A percentile compares a stretch with the other conserved stretches of the same genome.
These are phyloP conservation scores for Fusarium xylarioides DNA, from an alignment of 2,329 filamentous ascomycete species.

Conservation along the genomic window DNA sequence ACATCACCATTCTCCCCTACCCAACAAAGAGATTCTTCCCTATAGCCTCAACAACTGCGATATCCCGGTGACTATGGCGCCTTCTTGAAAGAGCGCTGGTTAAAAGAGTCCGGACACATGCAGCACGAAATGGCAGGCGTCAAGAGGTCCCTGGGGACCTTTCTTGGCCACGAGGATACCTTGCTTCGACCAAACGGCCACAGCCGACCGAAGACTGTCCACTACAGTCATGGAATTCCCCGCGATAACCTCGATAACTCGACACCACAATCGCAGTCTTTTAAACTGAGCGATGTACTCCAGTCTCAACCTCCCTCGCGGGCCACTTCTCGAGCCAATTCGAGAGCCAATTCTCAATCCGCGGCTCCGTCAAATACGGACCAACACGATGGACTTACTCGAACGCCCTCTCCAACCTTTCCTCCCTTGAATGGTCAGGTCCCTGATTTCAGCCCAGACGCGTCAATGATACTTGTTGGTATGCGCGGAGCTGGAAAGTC, in stretches of 20 bases:
- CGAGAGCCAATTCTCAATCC: slow-evolving; percentile 20
- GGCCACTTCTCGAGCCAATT: slow-evolving; percentile 7
- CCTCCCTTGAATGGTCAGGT: slow-evolving; percentile 42
- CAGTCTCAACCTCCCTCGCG: slow-evolving; percentile 14
- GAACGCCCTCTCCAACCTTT: slow-evolving; percentile 39
- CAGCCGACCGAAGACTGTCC: slow-evolving; percentile 20
- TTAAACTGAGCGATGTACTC: slow-evolving; percentile 17
- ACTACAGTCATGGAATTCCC: slow-evolving; percentile 18
- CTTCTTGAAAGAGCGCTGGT: slow-evolving; percentile 22
- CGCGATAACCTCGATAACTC: slow-evolving; percentile 27
- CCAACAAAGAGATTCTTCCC: background rate
- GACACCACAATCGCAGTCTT: slow-evolving; percentile 17
- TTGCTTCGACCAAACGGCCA: slow-evolving; percentile 28
- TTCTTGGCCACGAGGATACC: slow-evolving; percentile 45
- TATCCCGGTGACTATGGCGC: slow-evolving; percentile 21
- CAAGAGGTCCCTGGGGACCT: slow-evolving; percentile 51
- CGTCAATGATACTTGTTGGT: slow-evolving; percentile 77
- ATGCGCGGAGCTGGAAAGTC: slow-evolving; percentile 80
- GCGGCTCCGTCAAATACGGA: slow-evolving; percentile 23
- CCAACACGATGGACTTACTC: slow-evolving; percentile 37
- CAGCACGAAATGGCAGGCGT: slow-evolving; percentile 48
- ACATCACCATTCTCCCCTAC: background rate
- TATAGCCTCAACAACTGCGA: background rate
- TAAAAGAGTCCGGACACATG: slow-evolving; percentile 31
- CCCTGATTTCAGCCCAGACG: slow-evolving; percentile 63